phyloP scores from a whole-genome alignment of 371 early-diverging fungal species.

The Chytridiales sp. region DNA sequence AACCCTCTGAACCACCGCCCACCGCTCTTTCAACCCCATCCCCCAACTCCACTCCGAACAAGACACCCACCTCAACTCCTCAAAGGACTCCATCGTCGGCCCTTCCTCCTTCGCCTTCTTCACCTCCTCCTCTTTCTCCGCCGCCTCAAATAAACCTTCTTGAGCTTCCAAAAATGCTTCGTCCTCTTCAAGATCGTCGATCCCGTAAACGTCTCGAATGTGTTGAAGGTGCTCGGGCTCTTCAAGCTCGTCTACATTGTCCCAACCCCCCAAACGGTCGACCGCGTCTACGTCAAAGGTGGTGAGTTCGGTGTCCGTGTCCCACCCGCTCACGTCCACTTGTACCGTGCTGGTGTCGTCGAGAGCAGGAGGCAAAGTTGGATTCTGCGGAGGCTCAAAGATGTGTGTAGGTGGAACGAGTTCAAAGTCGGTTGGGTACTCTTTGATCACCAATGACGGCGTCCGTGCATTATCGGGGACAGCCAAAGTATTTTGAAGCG shows the following conservation, averaged over 20 bases:
- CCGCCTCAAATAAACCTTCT: slow-evolving; percentile 16
- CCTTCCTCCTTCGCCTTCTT: neutral
- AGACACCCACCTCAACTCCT: neutral
- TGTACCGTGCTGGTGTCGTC: too few species aligned
- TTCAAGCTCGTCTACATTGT: slow-evolving; percentile 28
- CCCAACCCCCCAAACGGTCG: too few species aligned
- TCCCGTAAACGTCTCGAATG: slow-evolving; percentile 27
- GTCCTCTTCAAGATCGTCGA: slow-evolving; percentile 6
- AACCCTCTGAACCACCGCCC: slow-evolving; percentile 19
- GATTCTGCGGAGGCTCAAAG: too few species aligned
- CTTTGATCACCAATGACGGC: too few species aligned
- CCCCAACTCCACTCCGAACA: slow-evolving; percentile 26
- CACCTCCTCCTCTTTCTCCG: slow-evolving; percentile 17
- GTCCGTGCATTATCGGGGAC: too few species aligned
- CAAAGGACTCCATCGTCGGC: neutral
- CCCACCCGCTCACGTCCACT: too few species aligned
- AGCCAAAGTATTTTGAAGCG: too few species aligned
- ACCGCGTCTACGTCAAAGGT: too few species aligned
- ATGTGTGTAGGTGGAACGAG: too few species aligned
- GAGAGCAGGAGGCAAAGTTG: too few species aligned
- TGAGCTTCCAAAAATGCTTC: neutral
- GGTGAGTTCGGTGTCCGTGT: too few species aligned
- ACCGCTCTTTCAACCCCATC: slow-evolving; percentile 23
- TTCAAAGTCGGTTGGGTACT: too few species aligned
- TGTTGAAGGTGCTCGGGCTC: slow-evolving; percentile 33